Base-by-base conservation (phyloP, 106 monocot genomes). In the Platanthera zijinensis region DNA sequence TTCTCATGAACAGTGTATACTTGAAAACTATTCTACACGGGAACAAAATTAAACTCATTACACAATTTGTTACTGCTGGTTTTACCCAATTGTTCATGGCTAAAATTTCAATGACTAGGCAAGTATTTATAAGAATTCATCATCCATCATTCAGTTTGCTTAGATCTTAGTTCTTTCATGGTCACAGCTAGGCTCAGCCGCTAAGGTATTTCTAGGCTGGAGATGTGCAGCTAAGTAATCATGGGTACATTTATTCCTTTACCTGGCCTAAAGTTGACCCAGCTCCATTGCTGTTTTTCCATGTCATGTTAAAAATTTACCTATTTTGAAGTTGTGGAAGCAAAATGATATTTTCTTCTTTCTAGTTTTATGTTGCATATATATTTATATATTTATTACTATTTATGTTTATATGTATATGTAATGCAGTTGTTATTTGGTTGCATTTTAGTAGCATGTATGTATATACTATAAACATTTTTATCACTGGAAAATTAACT, bases 181-280 rank as follows among this genome's bases (percentile, higher is more conserved):
- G 30, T 28, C 12, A 10, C 30, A 18, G 59, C 21, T 19, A 28
- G 22, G 30, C 0, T 25, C 25, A 25, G 25, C 25, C 25, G 25
- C 25, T 66, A 3, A 66, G 10, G 30, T 66, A 30, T 28, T 66
- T 66, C 66, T 66, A 28, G 30, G 66, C 19, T 59, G 4, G 59
- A 59, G 59, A 59, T 59, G 59, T 19, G 59, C 18, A 59, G 19
- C n/a, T n/a, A 57, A 57, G 57, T 59, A 59, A 67, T 39, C 32
- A 67, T 67, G 67, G 67, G 25, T 67, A 67, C 32, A 39, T 67
- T 32, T 67, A 67, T 67, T 67, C 32, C 32, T 39, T 67, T 30
- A 67, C 10, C 10, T 67, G 67, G 10, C 9, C 67, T 67, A 67
- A 19, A 39, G 12, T 22, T 30, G 9, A 30, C 32, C 13, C 30